These are phyloP conservation scores for Pseudopyrenochaeta lycopersici DNA, from an alignment of 2,329 filamentous ascomycete genomes.

Conservation along the genomic window DNA sequence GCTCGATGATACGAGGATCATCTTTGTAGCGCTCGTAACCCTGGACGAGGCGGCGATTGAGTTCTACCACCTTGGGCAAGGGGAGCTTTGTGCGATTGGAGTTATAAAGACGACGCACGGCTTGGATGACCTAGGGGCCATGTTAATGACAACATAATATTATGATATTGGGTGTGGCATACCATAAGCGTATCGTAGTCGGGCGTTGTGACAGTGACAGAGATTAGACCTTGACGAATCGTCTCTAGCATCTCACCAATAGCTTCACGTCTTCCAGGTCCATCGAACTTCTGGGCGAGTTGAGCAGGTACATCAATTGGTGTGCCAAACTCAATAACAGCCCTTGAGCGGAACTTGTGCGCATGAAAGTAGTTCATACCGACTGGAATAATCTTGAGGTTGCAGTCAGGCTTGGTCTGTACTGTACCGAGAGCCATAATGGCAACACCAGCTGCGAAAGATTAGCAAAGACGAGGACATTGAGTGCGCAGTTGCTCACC, in stretches of 20 bases:
- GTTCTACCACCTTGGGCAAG: constrained; percentile 89
- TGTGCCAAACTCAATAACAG: constrained; percentile 92
- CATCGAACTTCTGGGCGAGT: constrained; percentile 84
- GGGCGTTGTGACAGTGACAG: constrained; percentile 90
- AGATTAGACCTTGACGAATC: constrained; percentile 82
- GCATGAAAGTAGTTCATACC: constrained; percentile 99
- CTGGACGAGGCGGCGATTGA: constrained; percentile 89
- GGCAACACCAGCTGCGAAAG: constrained; percentile 78
- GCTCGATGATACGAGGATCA: constrained; percentile 79
- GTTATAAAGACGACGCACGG: constrained; percentile 91
- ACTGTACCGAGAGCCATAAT: constrained; percentile 96
- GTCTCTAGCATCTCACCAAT: constrained; percentile 86
- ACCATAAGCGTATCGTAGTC: constrained; percentile 96
- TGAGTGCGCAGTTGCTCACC: constrained; percentile 18
- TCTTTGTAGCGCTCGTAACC: constrained; percentile 94
- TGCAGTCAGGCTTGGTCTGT: constrained; percentile 84
- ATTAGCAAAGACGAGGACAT: constrained; percentile 20
- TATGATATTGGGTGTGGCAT: constrained; percentile 1
- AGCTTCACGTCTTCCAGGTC: constrained; percentile 76
- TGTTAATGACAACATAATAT: constrained; percentile 37
- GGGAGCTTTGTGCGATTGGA: constrained; percentile 93
- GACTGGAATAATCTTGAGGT: constrained; percentile 92
- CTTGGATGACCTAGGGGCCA: constrained; percentile 76
- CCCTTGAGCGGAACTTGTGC: constrained; percentile 96
- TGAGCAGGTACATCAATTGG: constrained; percentile 86